Evolutionary conservation across 108 stramenopile genomes (phyloP), one percentile per base, ranked within the genome.

Genomic region (Schizochytrium sp.): DNA sequence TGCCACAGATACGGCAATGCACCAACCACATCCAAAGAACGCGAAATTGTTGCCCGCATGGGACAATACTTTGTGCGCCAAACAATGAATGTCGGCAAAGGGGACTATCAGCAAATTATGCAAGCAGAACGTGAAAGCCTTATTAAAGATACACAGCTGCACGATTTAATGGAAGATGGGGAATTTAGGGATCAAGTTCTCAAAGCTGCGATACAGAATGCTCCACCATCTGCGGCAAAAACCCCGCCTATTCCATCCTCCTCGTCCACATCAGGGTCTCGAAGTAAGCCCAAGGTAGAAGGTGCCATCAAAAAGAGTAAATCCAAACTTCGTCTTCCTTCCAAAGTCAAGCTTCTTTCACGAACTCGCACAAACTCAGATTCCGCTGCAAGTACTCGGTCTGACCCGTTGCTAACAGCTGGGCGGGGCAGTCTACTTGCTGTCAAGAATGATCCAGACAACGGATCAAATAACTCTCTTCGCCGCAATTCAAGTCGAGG

Each of bases 1-100:
- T 55, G 47, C 28, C 76, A 83, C 53, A 17, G 76, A n/a, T 83
- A 19, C 76, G 76, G 76, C 50, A 17, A 13, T n/a, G 50, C 76
- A 7, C 76, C 76, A 12, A 13, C 10, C 28, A 83, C 47, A 47
- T 5, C 76, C 17, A 13, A 49, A 17, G 76, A 83, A 53, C 47
- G 53, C 50, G 76, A 49, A 42, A 55, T 83, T 10, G 76, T 83
- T 5, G 53, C 53, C 45, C 47, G 76, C 50, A 49, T 83, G 50
- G 76, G 50, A 47, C 28, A 83, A 53, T 83, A 40, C 47, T 55
- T 83, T 28, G 47, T 83, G 45, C 10, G 5, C 0, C 47, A 49
- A 10, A 53, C 76, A 17, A 83, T 55, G 76, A 83, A 83, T 38
- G 53, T 49, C 38, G 76, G 76, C 53, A 55, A 83, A n/a, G 10